phyloP scores from a whole-genome alignment of 768 basidiomycete genomes.

The Lentinus brumalis region DNA sequence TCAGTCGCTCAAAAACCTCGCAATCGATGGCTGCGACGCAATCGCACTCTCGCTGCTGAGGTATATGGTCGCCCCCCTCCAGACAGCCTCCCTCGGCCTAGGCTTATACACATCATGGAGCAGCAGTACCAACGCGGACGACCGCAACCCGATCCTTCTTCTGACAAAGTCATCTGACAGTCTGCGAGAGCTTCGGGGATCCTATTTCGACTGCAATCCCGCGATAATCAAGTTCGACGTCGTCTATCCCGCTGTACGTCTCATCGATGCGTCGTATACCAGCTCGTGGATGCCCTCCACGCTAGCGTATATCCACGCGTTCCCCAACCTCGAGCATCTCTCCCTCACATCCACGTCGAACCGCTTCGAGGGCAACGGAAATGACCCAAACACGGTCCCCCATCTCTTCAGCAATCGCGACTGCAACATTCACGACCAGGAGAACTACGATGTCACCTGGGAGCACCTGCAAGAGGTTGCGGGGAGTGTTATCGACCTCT shows the following conservation, averaged over 20 bases:
- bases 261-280: not conserved
- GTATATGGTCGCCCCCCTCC: not conserved
- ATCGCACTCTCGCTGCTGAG: not conserved
- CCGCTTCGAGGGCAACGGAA: not conserved
- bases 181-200: constrained; percentile 10
- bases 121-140: not conserved
- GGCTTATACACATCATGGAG: not conserved
- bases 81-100: not conserved
- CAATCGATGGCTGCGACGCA: not conserved
- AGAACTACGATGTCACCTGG: constrained; percentile 4
- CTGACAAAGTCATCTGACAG: not conserved
- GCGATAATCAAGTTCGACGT: constrained; percentile 6
- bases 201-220: constrained; percentile 2
- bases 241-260: constrained; percentile 10
- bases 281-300: constrained; percentile 6
- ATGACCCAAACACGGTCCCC: not conserved
- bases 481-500: constrained; percentile 8
- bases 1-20: constrained; percentile 6
- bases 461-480: constrained; percentile 1
- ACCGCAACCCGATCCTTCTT: constrained; percentile 10
- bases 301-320: constrained; percentile 7
- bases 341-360: not conserved
- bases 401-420: not conserved
- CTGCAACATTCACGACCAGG: constrained; percentile 5
- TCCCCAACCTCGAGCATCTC: constrained; percentile 9